phyloP scores from a whole-genome alignment of 768 basidiomycete genomes.

The Megacollybia marginata region DNA sequence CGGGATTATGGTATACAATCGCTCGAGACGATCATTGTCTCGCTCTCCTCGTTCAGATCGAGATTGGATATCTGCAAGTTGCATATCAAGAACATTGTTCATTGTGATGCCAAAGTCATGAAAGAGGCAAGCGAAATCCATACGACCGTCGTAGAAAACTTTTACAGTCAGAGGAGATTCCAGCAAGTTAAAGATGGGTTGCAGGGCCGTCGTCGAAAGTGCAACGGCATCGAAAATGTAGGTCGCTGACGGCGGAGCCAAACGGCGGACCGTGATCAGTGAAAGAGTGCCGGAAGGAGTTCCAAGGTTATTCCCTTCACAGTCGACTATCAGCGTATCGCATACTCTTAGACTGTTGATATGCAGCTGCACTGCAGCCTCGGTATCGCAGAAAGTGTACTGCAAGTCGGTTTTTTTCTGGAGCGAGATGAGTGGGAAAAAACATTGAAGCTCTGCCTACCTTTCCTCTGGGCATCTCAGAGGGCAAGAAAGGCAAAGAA shows the following conservation, averaged over 20 bases:
- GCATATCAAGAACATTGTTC: constrained; percentile 9
- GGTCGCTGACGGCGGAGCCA: not conserved
- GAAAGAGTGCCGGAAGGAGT: constrained; percentile 2
- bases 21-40: not conserved
- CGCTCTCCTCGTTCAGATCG: not conserved
- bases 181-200: constrained; percentile 8
- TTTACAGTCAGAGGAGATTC: constrained; percentile 5
- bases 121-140: constrained; percentile 9
- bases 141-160: constrained; percentile 12
- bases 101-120: constrained; percentile 7
- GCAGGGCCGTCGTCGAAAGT: not conserved
- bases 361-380: not conserved
- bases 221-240: constrained; percentile 9
- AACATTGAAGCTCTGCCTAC: too few species aligned
- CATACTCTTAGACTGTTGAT: not conserved
- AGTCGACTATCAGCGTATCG: constrained; percentile 8
- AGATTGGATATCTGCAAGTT: constrained; percentile 11
- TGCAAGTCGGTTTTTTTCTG: too few species aligned
- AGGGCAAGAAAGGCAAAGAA: too few species aligned
- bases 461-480: too few species aligned
- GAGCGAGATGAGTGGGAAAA: too few species aligned
- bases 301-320: constrained; percentile 8
- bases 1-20: not conserved
- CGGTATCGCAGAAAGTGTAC: not conserved
- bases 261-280: constrained; percentile 6